Evolutionary conservation across 192 early-diverging fungal species (phyloP), one percentile per base, ranked within the genome.

Genomic region (Anaeromyces robustus): DNA sequence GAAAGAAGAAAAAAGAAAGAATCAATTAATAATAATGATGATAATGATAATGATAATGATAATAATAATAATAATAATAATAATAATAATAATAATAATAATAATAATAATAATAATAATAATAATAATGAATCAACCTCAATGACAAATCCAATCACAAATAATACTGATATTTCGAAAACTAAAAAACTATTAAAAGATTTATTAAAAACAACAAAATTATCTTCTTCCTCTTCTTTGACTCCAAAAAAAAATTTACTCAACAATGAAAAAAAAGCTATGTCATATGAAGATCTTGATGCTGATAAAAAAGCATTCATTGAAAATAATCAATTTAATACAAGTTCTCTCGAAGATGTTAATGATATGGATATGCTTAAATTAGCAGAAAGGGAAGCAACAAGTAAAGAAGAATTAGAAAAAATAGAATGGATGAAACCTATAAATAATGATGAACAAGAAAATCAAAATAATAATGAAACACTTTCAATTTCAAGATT

Each of bases 341-440:
- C 85, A 78, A 30, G 87, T 86, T 81, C 87, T 89, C 30, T 84
- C 83, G 80, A 89, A 85, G 86, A 87, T 80, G 80, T 86, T 82
- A 77, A 86, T 78, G 87, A 89, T 81, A 39, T 80, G 80, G 83
- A 87, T 79, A 81, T 84, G 84, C 88, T 89, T 32, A 81, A 77
- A 43, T 29, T 32, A 85, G 13, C 16, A 32, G 52, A 68, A 68
- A 68, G 11, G 28, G 52, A 68, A 68, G 52, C 52, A n/a, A n/a
- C 52, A 7, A n/a, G 26, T n/a, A 68, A 68, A 9, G 52, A 68
- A 68, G 52, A 68, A 68, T 68, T 68, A 68, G 52, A 68, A 68
- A 68, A 68, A 68, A 68, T 68, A 9, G 52, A 68, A 68, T 68
- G 52, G 52, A 68, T 68, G 52, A 68, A 68, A 18, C 52, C 52